These are phyloP conservation scores for Zangia roseola DNA, from an alignment of 768 basidiomycete species.

Conservation along the genomic window DNA sequence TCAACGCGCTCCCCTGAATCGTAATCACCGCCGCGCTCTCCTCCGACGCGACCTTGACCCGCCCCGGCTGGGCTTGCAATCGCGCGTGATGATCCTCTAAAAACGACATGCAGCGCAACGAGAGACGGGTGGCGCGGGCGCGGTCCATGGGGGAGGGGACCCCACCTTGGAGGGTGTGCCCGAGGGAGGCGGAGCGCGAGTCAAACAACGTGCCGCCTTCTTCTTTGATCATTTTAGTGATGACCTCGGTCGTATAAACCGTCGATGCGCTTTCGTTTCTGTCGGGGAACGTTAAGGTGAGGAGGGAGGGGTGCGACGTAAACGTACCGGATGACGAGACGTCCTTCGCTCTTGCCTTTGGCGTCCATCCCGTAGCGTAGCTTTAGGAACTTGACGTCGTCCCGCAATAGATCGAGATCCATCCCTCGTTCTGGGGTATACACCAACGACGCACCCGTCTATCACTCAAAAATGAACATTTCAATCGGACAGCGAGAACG, in stretches of 20 bases:
- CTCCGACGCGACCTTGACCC: slow-evolving; percentile 51
- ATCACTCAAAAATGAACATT: neutral
- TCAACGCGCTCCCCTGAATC: slow-evolving; percentile 77
- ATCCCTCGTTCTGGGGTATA: slow-evolving; percentile 95
- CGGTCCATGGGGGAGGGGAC: slow-evolving; percentile 95
- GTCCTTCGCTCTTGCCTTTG: slow-evolving; percentile 89
- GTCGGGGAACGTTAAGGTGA: neutral
- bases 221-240: slow-evolving; percentile 93
- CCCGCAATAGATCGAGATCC: slow-evolving; percentile 72
- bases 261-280: slow-evolving; percentile 86
- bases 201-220: slow-evolving; percentile 94
- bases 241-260: slow-evolving; percentile 88
- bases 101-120: slow-evolving; percentile 93
- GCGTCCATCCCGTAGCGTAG: slow-evolving; percentile 81
- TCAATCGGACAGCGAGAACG: neutral
- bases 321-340: slow-evolving; percentile 84
- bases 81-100: slow-evolving; percentile 75
- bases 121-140: slow-evolving; percentile 83
- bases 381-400: slow-evolving; percentile 87
- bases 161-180: slow-evolving; percentile 96
- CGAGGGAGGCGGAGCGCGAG: slow-evolving; percentile 91
- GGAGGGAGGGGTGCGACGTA: neutral
- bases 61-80: slow-evolving; percentile 50
- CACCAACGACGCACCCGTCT: slow-evolving; percentile 90
- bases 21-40: slow-evolving; percentile 89